Percentiles rank a stretch among this genome's conserved stretches.
These are phyloP conservation scores for Coffea humblotiana DNA, from an alignment of 305 asterid genomes.

Conservation along the genomic window DNA sequence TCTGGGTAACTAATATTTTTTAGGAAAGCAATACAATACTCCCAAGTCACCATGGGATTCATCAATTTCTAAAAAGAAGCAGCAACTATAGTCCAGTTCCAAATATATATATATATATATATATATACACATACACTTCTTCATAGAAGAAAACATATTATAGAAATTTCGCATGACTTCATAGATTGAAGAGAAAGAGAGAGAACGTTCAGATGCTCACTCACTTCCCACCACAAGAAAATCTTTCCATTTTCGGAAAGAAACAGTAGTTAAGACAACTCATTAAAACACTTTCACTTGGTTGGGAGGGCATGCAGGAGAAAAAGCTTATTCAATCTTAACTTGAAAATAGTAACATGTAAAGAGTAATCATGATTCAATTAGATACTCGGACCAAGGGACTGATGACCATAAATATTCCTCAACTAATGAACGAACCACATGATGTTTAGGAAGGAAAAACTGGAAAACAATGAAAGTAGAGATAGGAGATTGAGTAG, in stretches of 20 bases:
- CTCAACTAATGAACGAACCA: neutral
- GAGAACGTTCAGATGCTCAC: conserved; percentile 12
- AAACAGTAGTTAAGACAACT: conserved; percentile 6
- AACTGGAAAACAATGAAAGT: too few species aligned
- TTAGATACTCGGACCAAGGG: neutral
- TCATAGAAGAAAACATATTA: neutral
- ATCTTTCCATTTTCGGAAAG: conserved; percentile 14
- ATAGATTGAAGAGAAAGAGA: neutral
- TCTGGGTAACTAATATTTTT: neutral
- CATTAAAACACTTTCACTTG: neutral
- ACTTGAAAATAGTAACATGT: neutral
- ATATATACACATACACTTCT: neutral
- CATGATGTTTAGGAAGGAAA: neutral
- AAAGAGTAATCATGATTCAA: neutral
- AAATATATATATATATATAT: neutral
- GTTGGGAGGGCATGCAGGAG: neutral
- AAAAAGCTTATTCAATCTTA: neutral
- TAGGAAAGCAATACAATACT: neutral
- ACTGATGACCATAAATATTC: neutral
- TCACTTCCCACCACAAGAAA: conserved; percentile 13
- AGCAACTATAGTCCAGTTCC: neutral
- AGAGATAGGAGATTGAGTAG: neutral
- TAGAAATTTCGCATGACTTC: neutral
- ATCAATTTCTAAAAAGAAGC: neutral
- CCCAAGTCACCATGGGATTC: neutral